Percentiles rank a stretch among this genome's conserved stretches.
phyloP scores from a whole-genome alignment of 306 rosid species.

The Cucurbita ficifolia region DNA sequence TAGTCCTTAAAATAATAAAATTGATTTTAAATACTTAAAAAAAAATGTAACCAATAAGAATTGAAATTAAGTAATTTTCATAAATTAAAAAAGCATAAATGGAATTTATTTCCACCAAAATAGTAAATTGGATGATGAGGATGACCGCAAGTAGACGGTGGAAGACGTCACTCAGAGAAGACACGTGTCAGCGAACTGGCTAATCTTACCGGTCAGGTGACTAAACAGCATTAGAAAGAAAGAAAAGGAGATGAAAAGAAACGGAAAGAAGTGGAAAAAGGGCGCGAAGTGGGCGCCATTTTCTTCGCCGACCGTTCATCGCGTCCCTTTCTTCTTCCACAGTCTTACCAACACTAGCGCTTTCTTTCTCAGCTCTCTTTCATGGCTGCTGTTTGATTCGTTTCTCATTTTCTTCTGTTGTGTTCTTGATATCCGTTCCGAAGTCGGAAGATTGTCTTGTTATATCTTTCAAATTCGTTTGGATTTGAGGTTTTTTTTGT shows the following conservation, averaged over 20 bases:
- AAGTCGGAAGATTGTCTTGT: neutral
- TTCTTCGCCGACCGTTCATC: slow-evolving; percentile 73
- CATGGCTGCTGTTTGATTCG: neutral
- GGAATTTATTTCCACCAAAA: neutral
- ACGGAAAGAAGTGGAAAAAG: neutral
- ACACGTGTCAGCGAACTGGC: neutral
- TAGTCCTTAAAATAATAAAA: too few species aligned
- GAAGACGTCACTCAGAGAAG: neutral
- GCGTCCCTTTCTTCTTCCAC: slow-evolving; percentile 28
- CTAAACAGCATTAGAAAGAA: neutral
- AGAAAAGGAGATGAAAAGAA: neutral
- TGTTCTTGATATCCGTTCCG: neutral
- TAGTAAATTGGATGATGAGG: neutral
- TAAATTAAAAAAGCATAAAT: too few species aligned
- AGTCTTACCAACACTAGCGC: neutral
- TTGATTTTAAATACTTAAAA: too few species aligned
- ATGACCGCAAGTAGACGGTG: neutral
- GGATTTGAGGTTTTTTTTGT: neutral
- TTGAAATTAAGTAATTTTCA: too few species aligned
- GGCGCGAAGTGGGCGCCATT: slow-evolving; percentile 22
- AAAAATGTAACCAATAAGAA: too few species aligned
- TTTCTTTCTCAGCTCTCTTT: neutral
- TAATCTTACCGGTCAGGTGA: neutral
- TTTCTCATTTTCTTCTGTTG: neutral
- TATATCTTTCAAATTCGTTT: neutral